Conservation (phyloP, 1,284 basidiomycete species). For the Salmacisia buchloeana region DNA sequence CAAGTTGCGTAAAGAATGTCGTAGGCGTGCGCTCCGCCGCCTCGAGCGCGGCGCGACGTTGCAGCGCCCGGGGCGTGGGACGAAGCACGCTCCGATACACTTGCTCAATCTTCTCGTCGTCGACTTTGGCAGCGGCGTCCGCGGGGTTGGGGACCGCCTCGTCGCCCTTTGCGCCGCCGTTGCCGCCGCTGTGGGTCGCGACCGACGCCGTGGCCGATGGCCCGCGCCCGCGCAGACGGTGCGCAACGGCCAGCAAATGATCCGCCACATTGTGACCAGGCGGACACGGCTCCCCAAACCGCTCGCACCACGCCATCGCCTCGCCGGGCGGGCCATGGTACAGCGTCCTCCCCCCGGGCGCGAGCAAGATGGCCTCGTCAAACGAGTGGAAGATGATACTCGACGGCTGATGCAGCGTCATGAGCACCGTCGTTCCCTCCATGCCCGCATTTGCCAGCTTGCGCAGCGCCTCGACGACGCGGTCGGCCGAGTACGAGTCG, state of each 20-base stretch:
- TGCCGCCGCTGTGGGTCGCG: too few relatives aligned
- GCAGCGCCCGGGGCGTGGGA: neutral
- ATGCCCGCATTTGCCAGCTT: slow-evolving; percentile 12
- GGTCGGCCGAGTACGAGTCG: slow-evolving; percentile 30
- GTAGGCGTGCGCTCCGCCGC: slow-evolving; percentile 18
- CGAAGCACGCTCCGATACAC: neutral
- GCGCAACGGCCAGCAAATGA: slow-evolving; percentile 28
- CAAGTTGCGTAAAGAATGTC: slow-evolving; percentile 32
- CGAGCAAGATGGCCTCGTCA: slow-evolving; percentile 31
- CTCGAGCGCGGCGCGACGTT: slow-evolving; percentile 14
- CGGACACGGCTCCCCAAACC: slow-evolving; percentile 26
- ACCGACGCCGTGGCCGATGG: too few relatives aligned
- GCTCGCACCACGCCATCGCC: slow-evolving; percentile 28
- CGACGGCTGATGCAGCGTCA: slow-evolving; percentile 39
- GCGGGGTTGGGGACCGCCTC: too few relatives aligned
- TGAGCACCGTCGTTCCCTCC: slow-evolving; percentile 25
- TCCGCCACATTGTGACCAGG: slow-evolving; percentile 37
- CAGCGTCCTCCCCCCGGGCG: slow-evolving; percentile 21
- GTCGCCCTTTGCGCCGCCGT: too few relatives aligned
- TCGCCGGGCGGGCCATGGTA: slow-evolving; percentile 31
- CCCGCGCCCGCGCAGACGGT: neutral
- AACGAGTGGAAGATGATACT: slow-evolving; percentile 34
- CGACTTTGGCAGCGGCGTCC: too few relatives aligned
- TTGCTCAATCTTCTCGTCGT: neutral
- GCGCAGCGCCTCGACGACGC: slow-evolving; percentile 30